Conservation (phyloP, 2,329 filamentous ascomycete genomes). For the Thielaviopsis euricoi region DNA sequence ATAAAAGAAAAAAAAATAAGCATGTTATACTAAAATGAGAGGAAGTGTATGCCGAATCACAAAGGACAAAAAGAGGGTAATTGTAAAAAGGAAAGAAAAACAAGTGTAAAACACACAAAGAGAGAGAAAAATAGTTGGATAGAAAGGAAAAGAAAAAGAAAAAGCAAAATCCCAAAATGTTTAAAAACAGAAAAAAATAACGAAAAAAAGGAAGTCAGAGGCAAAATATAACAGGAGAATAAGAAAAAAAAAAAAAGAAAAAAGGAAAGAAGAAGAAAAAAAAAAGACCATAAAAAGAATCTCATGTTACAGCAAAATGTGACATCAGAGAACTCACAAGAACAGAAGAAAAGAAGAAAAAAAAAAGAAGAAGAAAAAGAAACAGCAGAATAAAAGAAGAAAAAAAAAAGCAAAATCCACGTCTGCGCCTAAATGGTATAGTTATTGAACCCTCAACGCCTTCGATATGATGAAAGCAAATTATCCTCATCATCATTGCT, state of each 20-base stretch:
- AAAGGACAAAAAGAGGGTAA: neutral
- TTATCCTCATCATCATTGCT: conserved; percentile 12
- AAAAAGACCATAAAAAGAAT: conserved; percentile 13
- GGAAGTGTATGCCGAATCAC: too few relatives aligned
- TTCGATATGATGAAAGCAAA: conserved; percentile 13
- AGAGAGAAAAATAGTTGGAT: neutral
- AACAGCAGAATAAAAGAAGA: conserved; percentile 15
- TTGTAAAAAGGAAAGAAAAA: neutral
- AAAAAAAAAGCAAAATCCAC: conserved; percentile 16
- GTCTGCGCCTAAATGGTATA: conserved; percentile 19
- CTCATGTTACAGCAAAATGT: conserved; percentile 8
- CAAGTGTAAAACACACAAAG: neutral
- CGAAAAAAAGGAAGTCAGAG: conserved; percentile 7
- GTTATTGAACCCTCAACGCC: conserved; percentile 20
- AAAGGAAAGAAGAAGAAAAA: conserved; percentile 5
- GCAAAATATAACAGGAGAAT: conserved; percentile 11
- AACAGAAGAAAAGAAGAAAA: conserved; percentile 7
- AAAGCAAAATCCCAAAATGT: conserved; percentile 9
- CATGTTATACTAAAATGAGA: neutral
- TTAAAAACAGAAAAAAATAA: conserved; percentile 12
- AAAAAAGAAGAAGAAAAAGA: conserved; percentile 13
- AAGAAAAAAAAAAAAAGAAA: conserved; percentile 8
- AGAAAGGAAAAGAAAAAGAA: neutral
- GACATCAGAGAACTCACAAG: too few relatives aligned
- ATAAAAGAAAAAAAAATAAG: neutral